Evolutionary conservation across 345 rosid genomes (phyloP), one percentile per base, ranked within the genome.

Genomic region (Diplotaxis tenuifolia): DNA sequence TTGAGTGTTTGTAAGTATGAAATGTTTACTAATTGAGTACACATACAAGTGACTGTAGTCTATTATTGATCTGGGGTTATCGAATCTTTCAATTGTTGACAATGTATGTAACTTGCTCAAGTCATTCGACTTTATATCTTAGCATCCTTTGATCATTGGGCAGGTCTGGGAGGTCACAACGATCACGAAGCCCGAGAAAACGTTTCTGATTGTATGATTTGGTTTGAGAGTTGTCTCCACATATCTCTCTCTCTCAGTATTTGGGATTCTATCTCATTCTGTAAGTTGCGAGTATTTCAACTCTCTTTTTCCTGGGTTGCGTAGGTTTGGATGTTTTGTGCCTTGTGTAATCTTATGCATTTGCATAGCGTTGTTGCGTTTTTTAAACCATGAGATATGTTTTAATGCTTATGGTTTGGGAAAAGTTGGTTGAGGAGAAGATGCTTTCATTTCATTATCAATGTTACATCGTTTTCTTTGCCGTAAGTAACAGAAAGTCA

Each of bases 141-240:
- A 29, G n/a, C 65, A 52, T 60, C 49, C n/a, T 28, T 76, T 55
- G 55, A 64, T 64, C 61, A 47, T 34, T 34, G 28, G 47, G n/a
- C 86, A 90, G 96, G 72, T 68, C 87, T 22, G 90, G 80, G 47
- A 80, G 89, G 70, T 54, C 87, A 1, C 87, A 85, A 72, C 89
- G 92, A 25, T 90, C 94, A 38, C 76, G 94, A 77, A 90, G 96
- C 78, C 94, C 92, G n/a, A 73, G 89, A 82, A 87, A 94, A 76
- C 81, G 93, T 67, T 90, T 81, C 78, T 88, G 79, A 84, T 76
- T 65, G 65, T 70, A 76, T 69, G 62, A 52, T 61, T 60, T 45
- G 52, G 71, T 45, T 63, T 4, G 59, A 75, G 74, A 69, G 65
- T 54, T 62, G 52, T 75, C 14, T 68, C 36, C 19, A 36, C 7